Evolutionary conservation across 2,329 filamentous ascomycete species (phyloP), one percentile per base, ranked within the genome.

Genomic region (Fusarium scirpi): DNA sequence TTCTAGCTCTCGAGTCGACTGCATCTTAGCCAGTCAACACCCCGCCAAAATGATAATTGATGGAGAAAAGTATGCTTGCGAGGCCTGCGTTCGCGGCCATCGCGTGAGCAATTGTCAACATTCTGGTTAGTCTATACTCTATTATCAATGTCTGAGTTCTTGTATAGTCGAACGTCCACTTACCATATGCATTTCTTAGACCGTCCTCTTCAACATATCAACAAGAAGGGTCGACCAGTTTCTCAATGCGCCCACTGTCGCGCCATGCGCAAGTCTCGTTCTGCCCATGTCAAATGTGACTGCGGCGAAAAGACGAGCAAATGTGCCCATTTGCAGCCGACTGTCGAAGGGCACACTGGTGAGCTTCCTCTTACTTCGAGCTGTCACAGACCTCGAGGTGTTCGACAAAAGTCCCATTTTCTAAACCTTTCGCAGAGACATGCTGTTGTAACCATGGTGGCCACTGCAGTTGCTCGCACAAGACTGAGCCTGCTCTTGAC

Each of bases 91-190:
- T 80, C 92, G 96, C 83, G 96, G 96, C 79, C 96, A 99, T 85
- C 93, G 96, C 80, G 96, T 99, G 80, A 98, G 94, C 91, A 97
- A 96, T 81, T 99, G 96, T 86, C 94, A 95, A 82, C 96, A 99
- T 83, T 89, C 90, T 81, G 94, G 94, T 97, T 89, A 86, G 92
- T 65, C 40, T 24, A 53, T 51, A 29, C 41, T 64, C 41, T 22
- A 59, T 47, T 44, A 22, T 15, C 15, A 45, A n/a, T 12, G 27
- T 29, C 20, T 7, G 40, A 51, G 12, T 34, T 47, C 22, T 25
- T n/a, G 24, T 34, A 30, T 47, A 27, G 34, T 38, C 22, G 52
- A 69, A 46, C 69, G 65, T 46, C 61, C 71, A 65, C 75, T 79
- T 69, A 78, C 71, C 58, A 51, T 12, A 29, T 38, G n/a, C 45